phyloP scores from a whole-genome alignment of 306 rosid species.

The Prunus mongolica region DNA sequence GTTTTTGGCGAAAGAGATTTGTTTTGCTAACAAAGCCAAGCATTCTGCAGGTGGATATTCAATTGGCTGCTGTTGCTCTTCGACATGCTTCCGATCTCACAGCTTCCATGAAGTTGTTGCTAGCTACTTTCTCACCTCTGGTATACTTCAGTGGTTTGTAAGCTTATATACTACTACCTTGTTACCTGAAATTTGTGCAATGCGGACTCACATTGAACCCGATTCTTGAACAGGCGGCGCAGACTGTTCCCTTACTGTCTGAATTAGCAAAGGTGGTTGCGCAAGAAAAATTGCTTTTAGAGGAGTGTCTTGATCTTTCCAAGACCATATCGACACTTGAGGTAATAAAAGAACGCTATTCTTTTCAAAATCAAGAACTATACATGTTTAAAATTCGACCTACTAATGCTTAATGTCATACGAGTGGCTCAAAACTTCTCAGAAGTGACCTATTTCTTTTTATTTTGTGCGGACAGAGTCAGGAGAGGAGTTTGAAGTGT shows the following conservation, averaged over 20 bases:
- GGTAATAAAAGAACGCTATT: conserved; percentile 35
- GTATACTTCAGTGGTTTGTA: conserved; percentile 29
- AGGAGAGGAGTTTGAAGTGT: conserved; percentile 57
- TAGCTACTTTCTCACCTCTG: conserved; percentile 32
- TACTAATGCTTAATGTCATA: neutral
- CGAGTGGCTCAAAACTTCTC: neutral
- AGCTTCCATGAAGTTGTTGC: conserved; percentile 39
- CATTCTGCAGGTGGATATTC: conserved; percentile 40
- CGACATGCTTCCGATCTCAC: conserved; percentile 48
- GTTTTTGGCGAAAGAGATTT: neutral
- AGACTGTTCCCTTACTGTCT: conserved; percentile 43
- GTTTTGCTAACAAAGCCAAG: neutral
- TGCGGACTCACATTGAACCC: neutral
- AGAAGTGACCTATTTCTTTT: neutral
- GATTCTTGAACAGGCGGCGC: conserved; percentile 42
- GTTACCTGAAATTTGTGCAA: neutral
- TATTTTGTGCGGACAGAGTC: conserved; percentile 34
- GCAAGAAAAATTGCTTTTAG: conserved; percentile 58
- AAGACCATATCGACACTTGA: conserved; percentile 41
- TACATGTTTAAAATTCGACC: neutral
- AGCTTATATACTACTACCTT: neutral
- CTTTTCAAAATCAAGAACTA: neutral
- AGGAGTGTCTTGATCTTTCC: conserved; percentile 54
- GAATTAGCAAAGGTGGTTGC: conserved; percentile 59
- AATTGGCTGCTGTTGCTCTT: conserved; percentile 31